Evolutionary conservation across 208 protist species (phyloP).

Genomic region (Phytomonas serpens): DNA sequence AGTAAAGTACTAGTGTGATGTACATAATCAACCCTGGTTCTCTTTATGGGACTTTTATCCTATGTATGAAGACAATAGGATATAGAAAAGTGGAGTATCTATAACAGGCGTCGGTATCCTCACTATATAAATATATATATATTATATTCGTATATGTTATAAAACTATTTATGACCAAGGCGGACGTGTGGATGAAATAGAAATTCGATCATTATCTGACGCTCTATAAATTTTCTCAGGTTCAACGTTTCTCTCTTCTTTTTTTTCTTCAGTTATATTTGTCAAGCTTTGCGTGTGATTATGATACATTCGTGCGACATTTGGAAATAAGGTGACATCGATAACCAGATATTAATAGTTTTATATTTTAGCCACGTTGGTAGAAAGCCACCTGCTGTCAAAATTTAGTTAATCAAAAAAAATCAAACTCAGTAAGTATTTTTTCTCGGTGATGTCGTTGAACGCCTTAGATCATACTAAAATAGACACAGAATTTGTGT

Average conservation of each 20-base stretch:
- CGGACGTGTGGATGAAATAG: background rate
- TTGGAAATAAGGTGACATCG: too few species aligned
- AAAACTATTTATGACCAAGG: background rate
- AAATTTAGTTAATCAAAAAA: too few species aligned
- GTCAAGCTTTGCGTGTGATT: background rate
- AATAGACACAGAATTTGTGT: too few species aligned
- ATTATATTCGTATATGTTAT: background rate
- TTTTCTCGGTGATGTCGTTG: slow-evolving; percentile 9
- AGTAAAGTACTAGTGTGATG: background rate
- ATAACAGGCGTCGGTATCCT: background rate
- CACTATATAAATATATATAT: slow-evolving; percentile 1
- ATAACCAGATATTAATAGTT: too few species aligned
- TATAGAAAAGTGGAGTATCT: background rate
- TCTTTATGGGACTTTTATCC: background rate
- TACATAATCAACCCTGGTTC: background rate
- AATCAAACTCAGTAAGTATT: background rate
- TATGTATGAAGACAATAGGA: background rate
- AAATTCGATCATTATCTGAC: background rate
- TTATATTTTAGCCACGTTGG: too few species aligned
- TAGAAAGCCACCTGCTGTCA: too few species aligned
- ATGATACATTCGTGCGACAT: too few species aligned
- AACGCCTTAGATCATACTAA: too few species aligned
- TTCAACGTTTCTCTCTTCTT: background rate
- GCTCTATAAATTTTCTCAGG: too few species aligned
- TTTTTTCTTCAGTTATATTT: background rate